Base-by-base conservation (phyloP, 805 yeast genomes). In the Spathaspora girioi region DNA sequence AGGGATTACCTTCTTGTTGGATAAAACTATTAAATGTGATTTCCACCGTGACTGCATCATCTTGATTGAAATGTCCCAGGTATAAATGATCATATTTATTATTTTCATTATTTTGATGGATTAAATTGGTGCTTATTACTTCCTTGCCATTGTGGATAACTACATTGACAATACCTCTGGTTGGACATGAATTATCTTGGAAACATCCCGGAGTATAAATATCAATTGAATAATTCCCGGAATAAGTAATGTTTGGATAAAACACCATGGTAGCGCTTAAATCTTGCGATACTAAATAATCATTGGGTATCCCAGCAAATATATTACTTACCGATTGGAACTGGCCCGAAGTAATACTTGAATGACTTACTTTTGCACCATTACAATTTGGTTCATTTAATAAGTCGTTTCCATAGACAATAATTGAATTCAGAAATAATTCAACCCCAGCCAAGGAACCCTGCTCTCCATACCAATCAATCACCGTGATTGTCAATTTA, bases 161-260 rank as follows among this genome's bases (percentile, higher is more conserved):
- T 0, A 86, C 97, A 59, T 89, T 89, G 3, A 89, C 93, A 23
- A 81, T 78, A 10, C 96, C 93, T 63, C 99, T 79, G 18, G 70
- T 52, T 19, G 64, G 57, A 68, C 99, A 94, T 0, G 94, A 78
- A 47, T 71, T 67, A 63, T 88, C 96, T 3, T 59, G 64, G 0
- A 65, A 49, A 70, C 99, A 94, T 0, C 98, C 98, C 0, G 97
- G 97, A 0, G 99, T 94, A 59, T 81, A 86, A 47, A 92, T 59
- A 48, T 81, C 71, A 20, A 94, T 75, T 0, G 89, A 73, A 65
- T 90, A 94, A 53, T 82, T 75, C 9, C 97, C 97, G 0, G 89
- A 75, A 55, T 81, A 78, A 0, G 87, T 73, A 17, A 90, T 80
- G 56, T 85, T 85, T 9, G 97, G 89, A 51, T 77, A 75, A 61